A percentile compares a stretch with the other conserved stretches of the same genome.
Evolutionary conservation across 2,329 filamentous ascomycete genomes (phyloP).

Genomic region (Ceratocystis diversiconidia): DNA sequence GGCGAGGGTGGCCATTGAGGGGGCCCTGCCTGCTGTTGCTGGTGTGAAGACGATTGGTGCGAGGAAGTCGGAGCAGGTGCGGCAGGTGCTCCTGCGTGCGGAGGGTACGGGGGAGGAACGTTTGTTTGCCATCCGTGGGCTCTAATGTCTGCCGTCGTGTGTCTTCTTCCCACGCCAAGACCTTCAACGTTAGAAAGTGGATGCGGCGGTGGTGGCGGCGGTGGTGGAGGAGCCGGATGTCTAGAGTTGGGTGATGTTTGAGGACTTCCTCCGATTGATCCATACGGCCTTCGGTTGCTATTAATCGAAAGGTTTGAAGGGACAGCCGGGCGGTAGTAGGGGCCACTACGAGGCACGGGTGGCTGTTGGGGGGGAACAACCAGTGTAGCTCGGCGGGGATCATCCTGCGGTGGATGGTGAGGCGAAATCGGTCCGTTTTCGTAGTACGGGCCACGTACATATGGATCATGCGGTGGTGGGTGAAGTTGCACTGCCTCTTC

Average conservation of each 20-base stretch:
- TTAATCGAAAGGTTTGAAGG: conserved; percentile 62
- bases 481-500: conserved; percentile 52
- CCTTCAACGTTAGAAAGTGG: conserved; percentile 50
- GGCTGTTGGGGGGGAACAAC: conserved; percentile 39
- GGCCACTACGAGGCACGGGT: conserved; percentile 31
- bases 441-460: conserved; percentile 50
- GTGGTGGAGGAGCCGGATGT: conserved; percentile 44
- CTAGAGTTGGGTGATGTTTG: conserved; percentile 53
- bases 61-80: conserved; percentile 51
- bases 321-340: conserved; percentile 60
- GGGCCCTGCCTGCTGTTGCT: conserved; percentile 32
- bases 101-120: conserved; percentile 30
- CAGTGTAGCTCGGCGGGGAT: conserved; percentile 58
- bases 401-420: conserved; percentile 76
- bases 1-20: conserved; percentile 43
- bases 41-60: conserved; percentile 34
- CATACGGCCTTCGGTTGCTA: conserved; percentile 64
- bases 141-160: conserved; percentile 92
- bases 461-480: conserved; percentile 45
- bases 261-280: conserved; percentile 63
- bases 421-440: conserved; percentile 76
- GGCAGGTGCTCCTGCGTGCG: conserved; percentile 12
- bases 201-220: conserved; percentile 51
- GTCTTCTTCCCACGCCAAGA: conserved; percentile 55
- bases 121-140: conserved; percentile 45